Conservation (phyloP, 2,329 filamentous ascomycete species). For the Diaporthe ilicicola region DNA sequence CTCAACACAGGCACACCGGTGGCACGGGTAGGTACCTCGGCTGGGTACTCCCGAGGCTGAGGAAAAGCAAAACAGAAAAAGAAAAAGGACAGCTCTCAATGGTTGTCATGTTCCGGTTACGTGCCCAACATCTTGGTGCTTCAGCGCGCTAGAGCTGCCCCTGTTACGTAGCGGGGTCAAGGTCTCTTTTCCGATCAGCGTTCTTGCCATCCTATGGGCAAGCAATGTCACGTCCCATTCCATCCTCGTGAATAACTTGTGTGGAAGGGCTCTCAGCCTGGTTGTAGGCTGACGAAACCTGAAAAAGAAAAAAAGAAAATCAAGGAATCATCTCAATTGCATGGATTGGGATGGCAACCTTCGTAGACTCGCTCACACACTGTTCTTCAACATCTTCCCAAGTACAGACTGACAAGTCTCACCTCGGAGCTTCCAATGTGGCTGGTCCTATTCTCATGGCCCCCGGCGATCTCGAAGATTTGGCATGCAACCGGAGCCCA, state of each 20-base stretch:
- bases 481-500: not conserved
- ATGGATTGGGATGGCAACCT: not conserved
- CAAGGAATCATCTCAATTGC: not conserved
- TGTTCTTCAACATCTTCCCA: not conserved
- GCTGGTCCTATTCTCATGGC: not conserved
- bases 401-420: not conserved
- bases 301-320: no score
- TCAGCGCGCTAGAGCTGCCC: not conserved
- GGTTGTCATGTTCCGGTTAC: not conserved
- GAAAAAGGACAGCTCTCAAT: no score
- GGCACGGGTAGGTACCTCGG: not conserved
- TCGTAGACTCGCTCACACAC: no score
- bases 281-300: not conserved
- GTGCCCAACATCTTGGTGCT: not conserved
- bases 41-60: not conserved
- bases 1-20: not conserved
- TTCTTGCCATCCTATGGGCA: not conserved
- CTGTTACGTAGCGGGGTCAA: not conserved
- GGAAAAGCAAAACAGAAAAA: no score
- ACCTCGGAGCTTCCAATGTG: not conserved
- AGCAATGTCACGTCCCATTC: not conserved
- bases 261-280: not conserved
- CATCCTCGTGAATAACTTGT: no score
- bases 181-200: not conserved
- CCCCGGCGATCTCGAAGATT: not conserved